Conservation (phyloP, 2,329 filamentous ascomycete genomes). For the Trichoderma arundinaceum region DNA sequence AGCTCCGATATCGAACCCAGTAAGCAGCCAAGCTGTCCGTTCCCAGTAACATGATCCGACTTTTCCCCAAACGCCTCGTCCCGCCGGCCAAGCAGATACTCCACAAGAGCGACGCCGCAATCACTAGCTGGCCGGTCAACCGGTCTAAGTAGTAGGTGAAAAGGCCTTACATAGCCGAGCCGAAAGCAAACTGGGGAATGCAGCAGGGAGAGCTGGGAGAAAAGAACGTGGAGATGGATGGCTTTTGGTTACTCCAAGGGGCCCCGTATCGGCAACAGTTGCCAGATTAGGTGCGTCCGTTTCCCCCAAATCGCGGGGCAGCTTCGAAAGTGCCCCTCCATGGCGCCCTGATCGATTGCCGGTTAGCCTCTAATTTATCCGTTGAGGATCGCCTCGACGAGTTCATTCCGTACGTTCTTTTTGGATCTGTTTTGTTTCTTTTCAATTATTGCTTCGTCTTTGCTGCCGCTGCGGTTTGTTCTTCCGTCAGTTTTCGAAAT, state of each 20-base stretch:
- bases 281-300: constrained; percentile 20
- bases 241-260: background rate
- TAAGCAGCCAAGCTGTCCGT: constrained; percentile 17
- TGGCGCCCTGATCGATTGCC: too few species aligned
- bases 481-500: constrained; percentile 37
- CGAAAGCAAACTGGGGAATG: too few species aligned
- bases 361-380: background rate
- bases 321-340: background rate
- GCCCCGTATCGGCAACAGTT: constrained; percentile 24
- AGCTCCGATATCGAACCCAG: constrained; percentile 29
- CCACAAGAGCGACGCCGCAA: constrained; percentile 19
- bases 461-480: too few species aligned
- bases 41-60: constrained; percentile 1
- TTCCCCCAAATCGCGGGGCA: constrained; percentile 27
- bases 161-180: too few species aligned
- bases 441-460: too few species aligned
- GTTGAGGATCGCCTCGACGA: background rate
- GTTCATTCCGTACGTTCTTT: background rate
- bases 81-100: background rate
- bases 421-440: background rate
- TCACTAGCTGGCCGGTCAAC: background rate
- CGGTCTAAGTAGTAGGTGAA: too few species aligned
- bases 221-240: constrained; percentile 13
- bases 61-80: background rate
- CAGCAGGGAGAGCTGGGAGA: background rate